Conservation (phyloP, 2,329 filamentous ascomycete species). For the Diaporthe sp. region DNA sequence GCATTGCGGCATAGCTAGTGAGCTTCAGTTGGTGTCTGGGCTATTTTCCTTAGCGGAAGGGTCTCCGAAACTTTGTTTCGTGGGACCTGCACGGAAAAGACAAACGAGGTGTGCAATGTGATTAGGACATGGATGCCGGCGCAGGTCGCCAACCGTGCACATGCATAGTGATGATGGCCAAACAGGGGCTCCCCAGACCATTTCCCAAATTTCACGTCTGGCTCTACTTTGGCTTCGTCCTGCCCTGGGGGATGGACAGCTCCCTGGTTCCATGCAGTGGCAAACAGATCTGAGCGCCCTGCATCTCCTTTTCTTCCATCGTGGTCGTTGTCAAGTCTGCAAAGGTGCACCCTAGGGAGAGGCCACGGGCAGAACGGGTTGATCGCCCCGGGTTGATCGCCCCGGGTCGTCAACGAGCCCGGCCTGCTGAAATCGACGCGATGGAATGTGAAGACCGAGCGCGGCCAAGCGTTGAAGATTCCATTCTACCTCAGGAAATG, state of each 20-base stretch:
- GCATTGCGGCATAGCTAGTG: constrained; percentile 24
- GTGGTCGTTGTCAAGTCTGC: neutral
- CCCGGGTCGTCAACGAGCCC: neutral
- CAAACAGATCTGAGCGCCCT: neutral
- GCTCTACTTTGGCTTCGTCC: neutral
- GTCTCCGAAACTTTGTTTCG: constrained; percentile 32
- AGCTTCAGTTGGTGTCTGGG: constrained; percentile 25
- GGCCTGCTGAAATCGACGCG: neutral
- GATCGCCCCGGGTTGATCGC: too few relatives aligned
- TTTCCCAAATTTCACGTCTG: neutral
- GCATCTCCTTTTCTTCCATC: neutral
- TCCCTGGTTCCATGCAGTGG: neutral
- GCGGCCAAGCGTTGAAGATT: neutral
- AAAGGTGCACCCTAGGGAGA: neutral
- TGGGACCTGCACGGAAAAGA: constrained; percentile 3
- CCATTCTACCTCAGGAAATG: neutral
- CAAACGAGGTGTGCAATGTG: neutral
- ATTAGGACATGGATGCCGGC: constrained; percentile 10
- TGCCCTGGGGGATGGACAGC: neutral
- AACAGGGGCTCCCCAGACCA: neutral
- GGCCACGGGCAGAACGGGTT: too few relatives aligned
- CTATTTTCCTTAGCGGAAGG: constrained; percentile 20
- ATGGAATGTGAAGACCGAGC: neutral
- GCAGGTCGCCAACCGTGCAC: neutral
- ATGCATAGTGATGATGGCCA: constrained; percentile 7